Base-by-base conservation (phyloP, 805 yeast species). In the Ogataea polymorpha region DNA sequence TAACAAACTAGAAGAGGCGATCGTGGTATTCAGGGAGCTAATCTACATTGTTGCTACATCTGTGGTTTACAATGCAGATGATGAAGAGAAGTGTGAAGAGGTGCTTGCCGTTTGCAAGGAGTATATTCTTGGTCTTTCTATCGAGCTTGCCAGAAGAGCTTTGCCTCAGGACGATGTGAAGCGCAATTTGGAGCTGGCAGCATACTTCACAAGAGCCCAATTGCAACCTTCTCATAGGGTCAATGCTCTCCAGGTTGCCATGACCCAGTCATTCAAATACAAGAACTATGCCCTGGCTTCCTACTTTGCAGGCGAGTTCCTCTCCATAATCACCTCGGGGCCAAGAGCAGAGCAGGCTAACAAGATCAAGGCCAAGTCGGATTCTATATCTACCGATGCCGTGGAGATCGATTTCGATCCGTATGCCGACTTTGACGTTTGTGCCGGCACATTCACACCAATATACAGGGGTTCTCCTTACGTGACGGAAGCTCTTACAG, bases 171-270 rank as follows among this genome's bases (percentile, higher is more conserved):
- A 75, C 23, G 81, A 82, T 46, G 71, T 84, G 41, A 84, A 88
- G 64, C 84, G 98, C 49, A 90, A 88, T 63, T 73, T 93, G 58
- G 98, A 93, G 65, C 71, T 93, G 51, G 98, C 99, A 5, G 95
- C 98, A 1, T 91, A 91, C 66, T 95, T 93, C 71, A 88, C 99
- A 11, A 81, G 78, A 59, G 82, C 90, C 20, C 77, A 84, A 50
- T 74, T 93, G 53, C 87, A 84, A 49, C 81, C 86, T 25, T 82
- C 84, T 6, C 99, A 93, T 65, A 78, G 84, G 45, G 78, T 83
- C 39, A 83, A 88, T 58, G 96, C 98, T 10, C 72, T 89, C 55
- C 95, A 88, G 62, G 96, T 89, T 42, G 99, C 99, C 28, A 86
- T 91, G 93, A 80, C 85, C 32, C 95, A 87, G 69, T 79, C 93